Evolutionary conservation across 257 asterid species (phyloP).

Genomic region (Penstemon davidsonii): DNA sequence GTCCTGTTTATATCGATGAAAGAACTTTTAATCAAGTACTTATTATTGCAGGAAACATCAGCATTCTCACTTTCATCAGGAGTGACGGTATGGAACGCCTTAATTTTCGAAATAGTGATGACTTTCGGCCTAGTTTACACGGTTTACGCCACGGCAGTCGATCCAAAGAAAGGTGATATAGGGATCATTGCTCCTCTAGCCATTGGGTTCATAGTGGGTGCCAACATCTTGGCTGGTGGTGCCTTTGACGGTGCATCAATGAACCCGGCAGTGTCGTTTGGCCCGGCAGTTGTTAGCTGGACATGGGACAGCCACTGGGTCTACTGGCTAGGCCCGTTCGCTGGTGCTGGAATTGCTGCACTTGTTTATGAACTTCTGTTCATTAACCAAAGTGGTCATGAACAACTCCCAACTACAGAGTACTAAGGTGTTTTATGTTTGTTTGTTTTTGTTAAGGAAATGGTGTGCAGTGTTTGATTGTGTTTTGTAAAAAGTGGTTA

Average conservation of each 20-base stretch:
- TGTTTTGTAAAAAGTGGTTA: slow-evolving; percentile 12
- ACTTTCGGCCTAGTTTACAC: slow-evolving; percentile 85
- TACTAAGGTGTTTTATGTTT: slow-evolving; percentile 28
- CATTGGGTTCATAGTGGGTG: slow-evolving; percentile 84
- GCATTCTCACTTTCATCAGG: slow-evolving; percentile 75
- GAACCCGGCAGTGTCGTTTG: slow-evolving; percentile 91
- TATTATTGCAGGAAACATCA: slow-evolving; percentile 53
- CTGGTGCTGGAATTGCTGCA: slow-evolving; percentile 68
- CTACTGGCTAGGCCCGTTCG: slow-evolving; percentile 81
- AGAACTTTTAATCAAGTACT: no score
- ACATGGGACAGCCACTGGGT: slow-evolving; percentile 83
- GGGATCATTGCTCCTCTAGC: slow-evolving; percentile 84
- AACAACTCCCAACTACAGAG: slow-evolving; percentile 58
- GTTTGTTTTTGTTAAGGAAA: background rate
- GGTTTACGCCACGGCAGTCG: slow-evolving; percentile 80
- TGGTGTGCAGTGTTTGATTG: slow-evolving; percentile 25
- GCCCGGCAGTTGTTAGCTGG: slow-evolving; percentile 89
- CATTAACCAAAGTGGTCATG: slow-evolving; percentile 52
- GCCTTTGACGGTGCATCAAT: slow-evolving; percentile 83
- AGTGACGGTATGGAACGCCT: slow-evolving; percentile 57
- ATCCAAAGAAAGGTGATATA: slow-evolving; percentile 74
- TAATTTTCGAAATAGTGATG: slow-evolving; percentile 81
- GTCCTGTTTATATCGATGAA: no score
- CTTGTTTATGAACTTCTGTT: slow-evolving; percentile 59
- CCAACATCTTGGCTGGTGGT: slow-evolving; percentile 85